phyloP scores from a whole-genome alignment of 164 flowering plant genomes.

The Berberis thunbergii region DNA sequence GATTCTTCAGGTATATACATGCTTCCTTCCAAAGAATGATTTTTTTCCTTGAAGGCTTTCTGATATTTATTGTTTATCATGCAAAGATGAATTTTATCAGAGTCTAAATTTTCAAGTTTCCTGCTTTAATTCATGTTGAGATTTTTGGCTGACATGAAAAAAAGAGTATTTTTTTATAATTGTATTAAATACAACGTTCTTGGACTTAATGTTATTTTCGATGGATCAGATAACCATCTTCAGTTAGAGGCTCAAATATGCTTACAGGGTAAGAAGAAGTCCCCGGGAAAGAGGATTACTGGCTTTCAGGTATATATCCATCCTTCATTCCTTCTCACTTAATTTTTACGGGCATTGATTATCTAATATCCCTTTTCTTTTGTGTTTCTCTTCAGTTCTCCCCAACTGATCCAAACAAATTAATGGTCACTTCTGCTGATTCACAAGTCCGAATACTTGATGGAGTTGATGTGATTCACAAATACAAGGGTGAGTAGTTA shows the following conservation, averaged over 20 bases:
- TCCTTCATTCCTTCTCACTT: not conserved
- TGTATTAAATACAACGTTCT: too few relatives aligned
- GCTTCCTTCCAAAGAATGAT: not conserved
- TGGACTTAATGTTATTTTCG: conserved; percentile 2
- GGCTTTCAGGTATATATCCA: conserved; percentile 57
- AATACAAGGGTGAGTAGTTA: conserved; percentile 44
- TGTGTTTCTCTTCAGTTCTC: conserved; percentile 39
- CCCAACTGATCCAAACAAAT: conserved; percentile 49
- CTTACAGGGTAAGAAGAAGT: conserved; percentile 60
- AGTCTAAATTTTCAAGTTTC: too few relatives aligned
- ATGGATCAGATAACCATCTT: conserved; percentile 45
- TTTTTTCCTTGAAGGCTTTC: not conserved
- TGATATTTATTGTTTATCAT: too few relatives aligned
- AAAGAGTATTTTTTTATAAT: too few relatives aligned
- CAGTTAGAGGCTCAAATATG: conserved; percentile 36
- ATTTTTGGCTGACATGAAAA: too few relatives aligned
- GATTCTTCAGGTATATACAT: conserved; percentile 40
- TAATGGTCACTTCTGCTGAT: conserved; percentile 75
- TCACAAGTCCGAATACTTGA: conserved; percentile 44
- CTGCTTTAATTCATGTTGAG: too few relatives aligned
- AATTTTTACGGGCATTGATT: not conserved
- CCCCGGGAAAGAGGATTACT: conserved; percentile 51
- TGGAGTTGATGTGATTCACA: conserved; percentile 43
- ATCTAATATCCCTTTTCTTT: not conserved
- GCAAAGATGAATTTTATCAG: too few relatives aligned